These are phyloP conservation scores for Sclerotinia sclerotiorum DNA, from an alignment of 2,329 filamentous ascomycete genomes.

Conservation along the genomic window DNA sequence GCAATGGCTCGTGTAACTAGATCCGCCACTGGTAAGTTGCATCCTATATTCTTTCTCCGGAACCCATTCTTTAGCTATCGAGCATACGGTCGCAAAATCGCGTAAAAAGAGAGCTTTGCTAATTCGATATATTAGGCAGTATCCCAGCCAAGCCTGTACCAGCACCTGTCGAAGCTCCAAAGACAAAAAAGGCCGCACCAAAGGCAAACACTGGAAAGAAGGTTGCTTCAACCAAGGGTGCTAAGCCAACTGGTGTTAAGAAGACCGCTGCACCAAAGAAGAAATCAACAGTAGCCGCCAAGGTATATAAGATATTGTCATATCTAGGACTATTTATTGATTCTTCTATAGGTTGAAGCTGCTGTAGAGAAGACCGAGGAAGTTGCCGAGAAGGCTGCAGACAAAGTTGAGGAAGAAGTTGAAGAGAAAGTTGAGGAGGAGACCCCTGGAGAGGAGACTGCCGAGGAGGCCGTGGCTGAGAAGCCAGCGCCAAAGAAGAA, in stretches of 20 bases:
- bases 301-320: constrained; percentile 32
- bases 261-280: constrained; percentile 41
- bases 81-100: constrained; percentile 21
- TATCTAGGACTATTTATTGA: neutral
- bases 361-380: constrained; percentile 8
- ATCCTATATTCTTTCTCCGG: neutral
- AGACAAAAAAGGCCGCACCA: constrained; percentile 36
- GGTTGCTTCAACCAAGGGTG: constrained; percentile 38
- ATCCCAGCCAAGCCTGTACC: constrained; percentile 36
- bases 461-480: neutral
- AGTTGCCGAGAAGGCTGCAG: neutral
- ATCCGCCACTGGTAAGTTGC: constrained; percentile 36
- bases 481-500: constrained; percentile 12
- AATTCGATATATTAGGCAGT: constrained; percentile 33
- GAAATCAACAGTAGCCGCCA: constrained; percentile 33
- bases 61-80: neutral
- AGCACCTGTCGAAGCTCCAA: constrained; percentile 34
- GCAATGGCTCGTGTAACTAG: constrained; percentile 39
- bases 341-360: neutral
- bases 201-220: constrained; percentile 38
- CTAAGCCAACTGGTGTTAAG: constrained; percentile 38
- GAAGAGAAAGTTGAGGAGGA: neutral
- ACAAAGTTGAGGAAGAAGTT: neutral
- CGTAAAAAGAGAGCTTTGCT: constrained; percentile 28
- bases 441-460: neutral